Percentiles rank a stretch among this genome's conserved stretches.
Conservation (phyloP, 257 asterid species). For the Nicotiana paniculata region DNA sequence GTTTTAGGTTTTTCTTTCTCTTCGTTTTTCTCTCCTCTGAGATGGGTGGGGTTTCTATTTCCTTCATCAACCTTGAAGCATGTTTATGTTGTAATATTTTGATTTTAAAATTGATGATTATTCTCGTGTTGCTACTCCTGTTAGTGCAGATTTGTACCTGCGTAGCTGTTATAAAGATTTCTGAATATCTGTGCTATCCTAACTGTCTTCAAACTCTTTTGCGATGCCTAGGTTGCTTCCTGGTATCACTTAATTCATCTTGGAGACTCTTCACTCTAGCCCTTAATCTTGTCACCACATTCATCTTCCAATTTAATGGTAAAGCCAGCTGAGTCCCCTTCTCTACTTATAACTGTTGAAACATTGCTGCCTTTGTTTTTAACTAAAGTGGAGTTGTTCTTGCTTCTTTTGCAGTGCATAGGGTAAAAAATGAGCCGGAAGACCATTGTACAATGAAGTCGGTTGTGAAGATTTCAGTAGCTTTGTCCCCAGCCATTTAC, state of each 20-base stretch:
- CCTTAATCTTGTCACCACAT: slow-evolving; percentile 35
- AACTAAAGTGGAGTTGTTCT: not conserved
- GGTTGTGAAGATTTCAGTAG: slow-evolving; percentile 39
- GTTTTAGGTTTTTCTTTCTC: not conserved
- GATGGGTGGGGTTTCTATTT: not conserved
- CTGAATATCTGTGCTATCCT: slow-evolving; percentile 6
- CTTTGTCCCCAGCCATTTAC: slow-evolving; percentile 44
- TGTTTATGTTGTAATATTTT: not conserved
- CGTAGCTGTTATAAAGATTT: not conserved
- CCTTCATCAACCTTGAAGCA: not conserved
- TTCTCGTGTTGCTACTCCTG: not conserved
- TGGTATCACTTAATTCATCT: slow-evolving; percentile 25
- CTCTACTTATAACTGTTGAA: not conserved
- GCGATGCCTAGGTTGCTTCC: slow-evolving; percentile 40
- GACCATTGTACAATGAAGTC: slow-evolving; percentile 30
- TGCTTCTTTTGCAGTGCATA: slow-evolving; percentile 41
- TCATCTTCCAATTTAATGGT: slow-evolving; percentile 68
- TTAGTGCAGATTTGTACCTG: not conserved
- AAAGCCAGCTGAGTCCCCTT: not conserved
- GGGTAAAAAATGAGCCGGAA: slow-evolving; percentile 50
- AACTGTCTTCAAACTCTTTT: slow-evolving; percentile 32
- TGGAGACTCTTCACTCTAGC: slow-evolving; percentile 56
- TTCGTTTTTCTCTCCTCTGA: not conserved
- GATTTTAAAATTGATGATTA: not conserved
- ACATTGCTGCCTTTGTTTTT: not conserved